These are phyloP conservation scores for Lactifluus rugatus DNA, from an alignment of 768 basidiomycete genomes.

Conservation along the genomic window DNA sequence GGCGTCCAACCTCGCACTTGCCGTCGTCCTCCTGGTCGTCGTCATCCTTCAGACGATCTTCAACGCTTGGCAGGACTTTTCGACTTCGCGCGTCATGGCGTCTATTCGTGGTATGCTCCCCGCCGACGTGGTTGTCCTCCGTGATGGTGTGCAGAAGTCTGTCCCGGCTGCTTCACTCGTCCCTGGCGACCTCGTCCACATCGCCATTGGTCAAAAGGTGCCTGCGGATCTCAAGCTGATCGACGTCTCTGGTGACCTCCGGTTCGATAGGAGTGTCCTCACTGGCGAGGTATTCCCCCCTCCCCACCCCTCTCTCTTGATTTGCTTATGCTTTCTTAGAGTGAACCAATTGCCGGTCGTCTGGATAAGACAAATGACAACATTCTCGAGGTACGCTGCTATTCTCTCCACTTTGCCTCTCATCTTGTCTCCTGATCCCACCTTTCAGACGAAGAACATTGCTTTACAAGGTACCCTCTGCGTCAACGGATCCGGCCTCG, in stretches of 20 bases:
- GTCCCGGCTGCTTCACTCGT: conserved; percentile 54
- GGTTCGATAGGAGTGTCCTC: conserved; percentile 55
- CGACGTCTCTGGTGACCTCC: conserved; percentile 44
- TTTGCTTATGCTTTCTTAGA: not conserved
- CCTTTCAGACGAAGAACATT: conserved; percentile 43
- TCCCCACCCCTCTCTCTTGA: too few species aligned
- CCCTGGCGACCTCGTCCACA: conserved; percentile 54
- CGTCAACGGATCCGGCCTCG: conserved; percentile 39
- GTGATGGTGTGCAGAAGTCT: conserved; percentile 37
- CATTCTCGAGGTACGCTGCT: conserved; percentile 18
- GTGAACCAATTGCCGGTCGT: conserved; percentile 17
- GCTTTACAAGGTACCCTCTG: conserved; percentile 49
- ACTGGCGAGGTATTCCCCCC: conserved; percentile 56
- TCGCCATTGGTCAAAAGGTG: conserved; percentile 57
- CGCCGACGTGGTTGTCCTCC: conserved; percentile 50
- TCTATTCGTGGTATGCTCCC: conserved; percentile 60
- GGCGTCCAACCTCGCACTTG: conserved; percentile 50
- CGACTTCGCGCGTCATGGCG: conserved; percentile 48
- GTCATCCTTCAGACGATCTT: conserved; percentile 31
- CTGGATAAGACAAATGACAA: conserved; percentile 27
- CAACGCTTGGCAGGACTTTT: conserved; percentile 48
- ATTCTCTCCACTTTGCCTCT: not conserved
- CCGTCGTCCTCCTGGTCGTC: conserved; percentile 42
- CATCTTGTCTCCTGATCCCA: conserved; percentile 17
- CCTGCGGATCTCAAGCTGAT: conserved; percentile 65